These are phyloP conservation scores for Shiraia sp. DNA, from an alignment of 2,329 filamentous ascomycete species.

Conservation along the genomic window DNA sequence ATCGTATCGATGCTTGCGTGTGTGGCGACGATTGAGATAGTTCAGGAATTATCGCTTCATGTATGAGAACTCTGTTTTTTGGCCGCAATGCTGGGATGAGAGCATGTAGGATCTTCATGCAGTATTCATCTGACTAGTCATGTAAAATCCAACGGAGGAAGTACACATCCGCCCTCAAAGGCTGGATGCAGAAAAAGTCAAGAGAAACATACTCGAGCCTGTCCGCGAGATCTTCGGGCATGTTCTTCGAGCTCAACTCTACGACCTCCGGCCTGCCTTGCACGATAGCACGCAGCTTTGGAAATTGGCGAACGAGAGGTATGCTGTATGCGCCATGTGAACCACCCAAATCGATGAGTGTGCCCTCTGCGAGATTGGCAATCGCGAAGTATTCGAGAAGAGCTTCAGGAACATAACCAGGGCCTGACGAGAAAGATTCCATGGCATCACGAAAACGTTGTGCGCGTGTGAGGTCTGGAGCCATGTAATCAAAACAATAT, in stretches of 20 bases:
- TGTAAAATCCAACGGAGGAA: constrained; percentile 62
- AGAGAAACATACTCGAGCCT: constrained; percentile 4
- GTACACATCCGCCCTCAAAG: constrained; percentile 46
- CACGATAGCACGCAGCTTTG: constrained; percentile 1
- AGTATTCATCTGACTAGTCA: constrained; percentile 41
- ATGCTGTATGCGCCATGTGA: constrained; percentile 5
- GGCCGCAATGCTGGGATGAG: constrained; percentile 6
- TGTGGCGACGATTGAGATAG: background rate
- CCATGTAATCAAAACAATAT: constrained; percentile 3
- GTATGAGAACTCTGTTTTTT: constrained; percentile 4
- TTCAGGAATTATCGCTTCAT: constrained; percentile 6
- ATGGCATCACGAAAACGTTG: constrained; percentile 3
- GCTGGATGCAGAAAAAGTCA: constrained; percentile 10
- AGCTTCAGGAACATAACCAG: constrained; percentile 3
- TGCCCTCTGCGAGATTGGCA: background rate
- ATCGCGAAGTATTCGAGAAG: constrained; percentile 5
- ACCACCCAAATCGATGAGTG: constrained; percentile 6
- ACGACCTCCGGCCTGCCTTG: constrained; percentile 6
- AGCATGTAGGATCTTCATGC: constrained; percentile 5
- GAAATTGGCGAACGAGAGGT: background rate
- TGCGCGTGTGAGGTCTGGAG: constrained; percentile 1
- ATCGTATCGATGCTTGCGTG: background rate
- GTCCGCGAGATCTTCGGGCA: background rate
- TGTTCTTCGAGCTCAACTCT: background rate
- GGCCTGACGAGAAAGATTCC: constrained; percentile 2